These are phyloP conservation scores for Crotalaria pallida DNA, from an alignment of 306 rosid species.

Conservation along the genomic window DNA sequence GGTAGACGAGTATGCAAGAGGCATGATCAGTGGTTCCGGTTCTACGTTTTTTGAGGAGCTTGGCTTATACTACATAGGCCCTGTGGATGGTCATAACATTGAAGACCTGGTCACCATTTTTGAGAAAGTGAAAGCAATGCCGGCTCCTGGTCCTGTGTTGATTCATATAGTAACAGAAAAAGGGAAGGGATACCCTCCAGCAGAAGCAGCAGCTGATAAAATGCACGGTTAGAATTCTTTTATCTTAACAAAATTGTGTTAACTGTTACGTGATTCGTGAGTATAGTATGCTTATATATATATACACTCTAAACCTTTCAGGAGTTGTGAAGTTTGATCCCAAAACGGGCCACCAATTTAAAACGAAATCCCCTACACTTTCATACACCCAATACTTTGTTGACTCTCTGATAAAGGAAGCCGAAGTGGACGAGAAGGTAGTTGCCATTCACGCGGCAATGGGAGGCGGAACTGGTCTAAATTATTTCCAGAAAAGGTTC, in stretches of 20 bases:
- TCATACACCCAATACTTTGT: conserved; percentile 80
- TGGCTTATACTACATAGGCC: conserved; percentile 85
- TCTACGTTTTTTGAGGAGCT: conserved; percentile 93
- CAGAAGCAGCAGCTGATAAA: conserved; percentile 73
- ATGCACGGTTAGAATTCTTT: conserved; percentile 67
- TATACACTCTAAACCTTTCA: conserved; percentile 25
- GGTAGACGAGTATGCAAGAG: conserved; percentile 83
- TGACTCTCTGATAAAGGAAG: conserved; percentile 84
- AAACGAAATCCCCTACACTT: conserved; percentile 58
- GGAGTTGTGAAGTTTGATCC: conserved; percentile 91
- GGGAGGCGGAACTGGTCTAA: conserved; percentile 94
- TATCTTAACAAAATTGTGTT: background rate
- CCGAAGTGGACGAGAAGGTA: conserved; percentile 62
- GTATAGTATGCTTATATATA: background rate
- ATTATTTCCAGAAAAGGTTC: conserved; percentile 76
- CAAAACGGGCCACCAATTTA: conserved; percentile 71
- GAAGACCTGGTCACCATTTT: conserved; percentile 67
- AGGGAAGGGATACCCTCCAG: conserved; percentile 95
- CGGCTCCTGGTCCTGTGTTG: conserved; percentile 87
- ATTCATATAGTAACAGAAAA: conserved; percentile 84
- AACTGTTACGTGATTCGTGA: background rate
- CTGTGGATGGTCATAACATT: conserved; percentile 78
- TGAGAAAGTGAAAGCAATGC: conserved; percentile 61
- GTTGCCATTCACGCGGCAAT: conserved; percentile 96
- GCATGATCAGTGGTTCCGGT: conserved; percentile 71